Evolutionary conservation across 140 eudicot genomes (phyloP), one percentile per base, ranked within the genome.

Genomic region (Erigeron philadelphicus): DNA sequence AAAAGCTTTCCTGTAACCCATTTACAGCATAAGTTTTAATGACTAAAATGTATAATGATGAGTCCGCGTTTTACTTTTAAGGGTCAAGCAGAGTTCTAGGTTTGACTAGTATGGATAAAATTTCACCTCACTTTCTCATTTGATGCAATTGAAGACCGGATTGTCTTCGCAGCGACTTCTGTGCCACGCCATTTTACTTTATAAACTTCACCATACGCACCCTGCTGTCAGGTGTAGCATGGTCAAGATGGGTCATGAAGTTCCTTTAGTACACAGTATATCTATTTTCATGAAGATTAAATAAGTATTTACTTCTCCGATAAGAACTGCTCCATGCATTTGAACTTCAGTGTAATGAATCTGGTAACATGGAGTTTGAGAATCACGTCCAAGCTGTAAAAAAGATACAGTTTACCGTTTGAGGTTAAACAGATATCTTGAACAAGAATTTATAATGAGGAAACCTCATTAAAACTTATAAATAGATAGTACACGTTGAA

Each of bases 141-240:
- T 50, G 93, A 86, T 69, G 93, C 84, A 73, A 86, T 86, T 10
- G 88, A 78, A 52, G 88, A 76, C n/a, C 94, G 81, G 35, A 86
- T 86, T 7, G 89, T 86, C 66, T 86, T 86, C 10, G 94, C 94
- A 67, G 94, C 89, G 58, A 86, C 94, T 78, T 84, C 89, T 60
- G 94, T 86, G 11, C 94, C 89, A 23, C 94, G 94, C 94, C 89
- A 86, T 75, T 79, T 86, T 35, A 86, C 94, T 42, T 79, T 80
- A 59, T 86, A 86, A 74, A 86, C 82, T 84, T 86, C 94, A 74
- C 94, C 94, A 59, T 67, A 86, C 43, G 87, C 89, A 61, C 94
- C 94, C 89, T 86, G 87, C 17, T 64, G 64, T 15, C 79, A 72
- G 18, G 56, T 41, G 68, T 70, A 45, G 23, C 56, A 56, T 71